Conservation (phyloP, 805 yeast genomes). For the Ogataea glucozyma region DNA sequence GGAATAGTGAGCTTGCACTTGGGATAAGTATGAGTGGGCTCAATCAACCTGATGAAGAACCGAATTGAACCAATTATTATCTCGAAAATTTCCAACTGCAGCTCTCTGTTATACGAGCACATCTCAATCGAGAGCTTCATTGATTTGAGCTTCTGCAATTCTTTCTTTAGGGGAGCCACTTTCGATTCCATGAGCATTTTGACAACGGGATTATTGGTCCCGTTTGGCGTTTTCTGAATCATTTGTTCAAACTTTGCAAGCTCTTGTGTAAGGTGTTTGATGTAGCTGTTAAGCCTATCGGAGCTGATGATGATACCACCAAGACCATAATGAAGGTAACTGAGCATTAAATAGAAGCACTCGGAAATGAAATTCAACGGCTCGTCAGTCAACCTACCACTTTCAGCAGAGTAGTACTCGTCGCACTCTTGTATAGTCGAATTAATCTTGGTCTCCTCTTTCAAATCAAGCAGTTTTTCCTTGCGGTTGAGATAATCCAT, state of each 20-base stretch:
- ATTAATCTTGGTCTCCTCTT: constrained; percentile 81
- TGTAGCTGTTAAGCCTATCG: constrained; percentile 51
- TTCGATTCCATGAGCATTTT: constrained; percentile 31
- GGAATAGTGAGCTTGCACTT: constrained; percentile 51
- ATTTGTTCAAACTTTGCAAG: constrained; percentile 51
- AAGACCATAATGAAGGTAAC: constrained; percentile 84
- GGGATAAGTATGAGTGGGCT: constrained; percentile 70
- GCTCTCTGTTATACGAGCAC: constrained; percentile 53
- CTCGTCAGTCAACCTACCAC: constrained; percentile 35
- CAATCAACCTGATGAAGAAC: constrained; percentile 69
- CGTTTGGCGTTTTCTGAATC: constrained; percentile 21
- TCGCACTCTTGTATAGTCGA: constrained; percentile 72
- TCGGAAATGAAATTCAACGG: constrained; percentile 80
- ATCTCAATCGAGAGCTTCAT: constrained; percentile 61
- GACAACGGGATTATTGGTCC: constrained; percentile 30
- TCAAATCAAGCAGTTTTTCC: constrained; percentile 57
- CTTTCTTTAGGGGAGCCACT: constrained; percentile 35
- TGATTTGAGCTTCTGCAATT: constrained; percentile 41
- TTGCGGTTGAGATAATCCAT: constrained; percentile 60
- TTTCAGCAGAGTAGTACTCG: constrained; percentile 48
- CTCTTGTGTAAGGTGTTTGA: constrained; percentile 54
- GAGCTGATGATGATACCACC: constrained; percentile 71
- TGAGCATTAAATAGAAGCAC: constrained; percentile 75
- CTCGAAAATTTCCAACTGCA: constrained; percentile 71
- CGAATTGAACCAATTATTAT: constrained; percentile 74